Evolutionary conservation across 106 monocot genomes (phyloP).

Genomic region (Acorus calamus): DNA sequence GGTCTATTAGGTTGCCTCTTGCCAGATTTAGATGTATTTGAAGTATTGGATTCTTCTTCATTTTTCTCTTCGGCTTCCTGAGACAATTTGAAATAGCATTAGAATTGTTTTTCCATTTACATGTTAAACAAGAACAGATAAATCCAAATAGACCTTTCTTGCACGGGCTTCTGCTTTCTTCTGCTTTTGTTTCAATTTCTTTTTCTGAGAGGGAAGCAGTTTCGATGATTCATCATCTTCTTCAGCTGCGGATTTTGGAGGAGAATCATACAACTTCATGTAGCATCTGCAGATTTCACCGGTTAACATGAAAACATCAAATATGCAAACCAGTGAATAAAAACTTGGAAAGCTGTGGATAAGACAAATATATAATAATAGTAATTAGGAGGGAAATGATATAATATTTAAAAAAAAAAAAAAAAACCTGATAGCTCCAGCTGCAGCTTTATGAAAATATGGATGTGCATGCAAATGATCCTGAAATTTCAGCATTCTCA

Average conservation of each 20-base stretch:
- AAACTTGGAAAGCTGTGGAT: no score
- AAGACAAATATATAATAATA: not conserved
- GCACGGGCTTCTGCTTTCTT: slow-evolving; percentile 95
- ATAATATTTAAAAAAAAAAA: not conserved
- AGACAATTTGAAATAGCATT: not conserved
- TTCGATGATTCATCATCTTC: slow-evolving; percentile 71
- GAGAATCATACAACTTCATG: slow-evolving; percentile 80
- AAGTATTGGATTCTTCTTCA: slow-evolving; percentile 53
- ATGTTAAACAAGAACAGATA: not conserved
- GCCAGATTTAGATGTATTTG: slow-evolving; percentile 51
- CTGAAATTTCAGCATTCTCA: slow-evolving; percentile 94
- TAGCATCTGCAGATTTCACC: slow-evolving; percentile 46
- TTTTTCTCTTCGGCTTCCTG: slow-evolving; percentile 89
- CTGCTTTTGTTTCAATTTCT: slow-evolving; percentile 88
- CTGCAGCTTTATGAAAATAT: slow-evolving; percentile 94
- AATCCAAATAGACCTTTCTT: slow-evolving; percentile 45
- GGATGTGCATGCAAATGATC: slow-evolving; percentile 79
- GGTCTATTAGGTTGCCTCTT: slow-evolving; percentile 54
- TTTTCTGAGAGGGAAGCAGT: slow-evolving; percentile 69
- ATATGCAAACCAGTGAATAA: not conserved
- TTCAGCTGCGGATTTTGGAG: slow-evolving; percentile 50
- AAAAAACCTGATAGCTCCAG: slow-evolving; percentile 77
- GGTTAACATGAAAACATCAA: no score
- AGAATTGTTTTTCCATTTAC: slow-evolving; percentile 2
- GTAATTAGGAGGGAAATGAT: not conserved